A percentile compares a stretch with the other conserved stretches of the same genome.
These are phyloP conservation scores for Xylaria venustula DNA, from an alignment of 495 filamentous ascomycete species.

Conservation along the genomic window DNA sequence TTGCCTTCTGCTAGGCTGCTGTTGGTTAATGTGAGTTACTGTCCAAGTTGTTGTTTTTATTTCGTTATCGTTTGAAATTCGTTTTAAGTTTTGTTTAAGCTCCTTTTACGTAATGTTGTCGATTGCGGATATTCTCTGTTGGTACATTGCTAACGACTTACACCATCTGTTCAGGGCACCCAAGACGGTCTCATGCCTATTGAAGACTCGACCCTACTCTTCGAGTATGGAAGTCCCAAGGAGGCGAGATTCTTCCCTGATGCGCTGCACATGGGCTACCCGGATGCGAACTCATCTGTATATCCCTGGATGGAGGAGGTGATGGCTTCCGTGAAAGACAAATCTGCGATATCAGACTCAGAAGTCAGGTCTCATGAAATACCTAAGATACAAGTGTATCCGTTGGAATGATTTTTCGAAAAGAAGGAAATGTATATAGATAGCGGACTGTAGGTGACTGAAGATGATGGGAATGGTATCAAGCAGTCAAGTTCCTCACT, in stretches of 20 bases:
- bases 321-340: constrained; percentile 27
- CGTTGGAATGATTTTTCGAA: too few species aligned
- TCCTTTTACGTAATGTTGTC: too few species aligned
- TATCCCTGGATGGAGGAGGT: constrained; percentile 57
- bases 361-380: not conserved
- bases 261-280: constrained; percentile 66
- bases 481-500: too few species aligned
- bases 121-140: too few species aligned
- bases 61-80: not conserved
- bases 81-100: too few species aligned
- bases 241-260: constrained; percentile 65
- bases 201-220: constrained; percentile 67
- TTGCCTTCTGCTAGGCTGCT: constrained; percentile 62
- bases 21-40: constrained; percentile 61
- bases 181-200: constrained; percentile 74
- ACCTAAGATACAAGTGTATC: too few species aligned
- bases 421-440: too few species aligned
- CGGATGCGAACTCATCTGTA: constrained; percentile 49
- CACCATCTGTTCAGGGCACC: constrained; percentile 58
- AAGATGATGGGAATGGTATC: too few species aligned
- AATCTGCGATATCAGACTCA: not conserved
- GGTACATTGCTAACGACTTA: too few species aligned
- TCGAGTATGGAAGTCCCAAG: constrained; percentile 71
- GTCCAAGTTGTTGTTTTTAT: constrained; percentile 39
- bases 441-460: too few species aligned